These are phyloP conservation scores for Sugiyamaella americana DNA, from an alignment of 805 yeast genomes.

Conservation along the genomic window DNA sequence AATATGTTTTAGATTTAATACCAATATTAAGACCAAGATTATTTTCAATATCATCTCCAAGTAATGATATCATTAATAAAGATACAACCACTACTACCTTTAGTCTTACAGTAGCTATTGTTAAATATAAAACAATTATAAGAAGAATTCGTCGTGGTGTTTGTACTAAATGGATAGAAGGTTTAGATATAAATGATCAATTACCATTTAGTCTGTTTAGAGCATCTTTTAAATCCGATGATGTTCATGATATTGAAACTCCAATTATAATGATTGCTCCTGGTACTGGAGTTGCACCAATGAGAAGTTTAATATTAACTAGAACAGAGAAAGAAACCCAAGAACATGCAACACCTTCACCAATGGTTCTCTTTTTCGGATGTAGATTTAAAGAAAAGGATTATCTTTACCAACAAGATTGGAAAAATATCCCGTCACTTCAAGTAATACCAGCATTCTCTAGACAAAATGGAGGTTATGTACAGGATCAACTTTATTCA, in stretches of 20 bases:
- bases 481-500: constrained; percentile 64
- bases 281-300: constrained; percentile 96
- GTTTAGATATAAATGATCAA: constrained; percentile 42
- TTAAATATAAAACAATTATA: constrained; percentile 77
- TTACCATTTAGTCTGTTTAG: constrained; percentile 42
- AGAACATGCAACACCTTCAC: background rate
- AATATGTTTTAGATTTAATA: constrained; percentile 66
- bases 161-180: constrained; percentile 70
- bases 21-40: constrained; percentile 76
- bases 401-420: constrained; percentile 53
- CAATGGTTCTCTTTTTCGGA: constrained; percentile 63
- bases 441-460: constrained; percentile 40
- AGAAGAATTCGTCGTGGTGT: constrained; percentile 72
- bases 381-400: constrained; percentile 63
- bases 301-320: constrained; percentile 58
- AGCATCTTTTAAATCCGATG: constrained; percentile 31
- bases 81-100: too few relatives aligned
- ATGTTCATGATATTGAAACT: constrained; percentile 27
- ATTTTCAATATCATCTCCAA: constrained; percentile 71
- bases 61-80: constrained; percentile 8
- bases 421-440: constrained; percentile 42
- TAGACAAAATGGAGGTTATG: constrained; percentile 51
- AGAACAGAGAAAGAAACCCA: constrained; percentile 10
- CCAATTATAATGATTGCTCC: constrained; percentile 78
- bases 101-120: constrained; percentile 76